These are phyloP conservation scores for Metarhizium guizhouense DNA, from an alignment of 2,329 filamentous ascomycete species.

Conservation along the genomic window DNA sequence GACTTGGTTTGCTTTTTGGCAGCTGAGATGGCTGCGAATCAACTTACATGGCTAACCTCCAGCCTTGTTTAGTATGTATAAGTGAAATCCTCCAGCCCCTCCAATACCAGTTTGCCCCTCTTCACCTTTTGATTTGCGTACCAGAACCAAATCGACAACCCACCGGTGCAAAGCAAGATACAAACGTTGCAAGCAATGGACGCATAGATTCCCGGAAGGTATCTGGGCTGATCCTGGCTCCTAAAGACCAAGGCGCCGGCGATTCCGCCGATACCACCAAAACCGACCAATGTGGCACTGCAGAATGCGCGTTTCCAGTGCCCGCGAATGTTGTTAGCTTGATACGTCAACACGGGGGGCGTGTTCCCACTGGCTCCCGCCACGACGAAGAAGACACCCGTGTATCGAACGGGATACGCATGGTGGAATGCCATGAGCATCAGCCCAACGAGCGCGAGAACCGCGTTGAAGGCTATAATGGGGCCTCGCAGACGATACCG, in stretches of 20 bases:
- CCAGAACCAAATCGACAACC: too few relatives aligned
- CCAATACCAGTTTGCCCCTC: too few relatives aligned
- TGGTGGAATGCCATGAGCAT: conserved; percentile 7
- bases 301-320: conserved; percentile 17
- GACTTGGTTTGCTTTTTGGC: too few relatives aligned
- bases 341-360: conserved; percentile 10
- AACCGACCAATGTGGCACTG: conserved; percentile 11
- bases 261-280: conserved; percentile 15
- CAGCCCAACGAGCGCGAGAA: conserved; percentile 10
- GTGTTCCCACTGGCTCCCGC: conserved; percentile 10
- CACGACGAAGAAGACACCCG: conserved; percentile 14
- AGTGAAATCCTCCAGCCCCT: too few relatives aligned
- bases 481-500: conserved; percentile 12
- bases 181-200: too few relatives aligned
- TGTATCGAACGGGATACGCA: conserved; percentile 11
- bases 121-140: too few relatives aligned
- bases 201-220: too few relatives aligned
- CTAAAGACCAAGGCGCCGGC: conserved; percentile 12
- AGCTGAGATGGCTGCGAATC: too few relatives aligned
- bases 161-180: too few relatives aligned
- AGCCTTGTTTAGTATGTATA: too few relatives aligned
- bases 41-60: too few relatives aligned
- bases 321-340: conserved; percentile 15
- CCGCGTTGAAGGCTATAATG: conserved; percentile 10
- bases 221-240: conserved; percentile 6